phyloP scores from a whole-genome alignment of 345 rosid genomes.

The Rhodomyrtus tomentosa region DNA sequence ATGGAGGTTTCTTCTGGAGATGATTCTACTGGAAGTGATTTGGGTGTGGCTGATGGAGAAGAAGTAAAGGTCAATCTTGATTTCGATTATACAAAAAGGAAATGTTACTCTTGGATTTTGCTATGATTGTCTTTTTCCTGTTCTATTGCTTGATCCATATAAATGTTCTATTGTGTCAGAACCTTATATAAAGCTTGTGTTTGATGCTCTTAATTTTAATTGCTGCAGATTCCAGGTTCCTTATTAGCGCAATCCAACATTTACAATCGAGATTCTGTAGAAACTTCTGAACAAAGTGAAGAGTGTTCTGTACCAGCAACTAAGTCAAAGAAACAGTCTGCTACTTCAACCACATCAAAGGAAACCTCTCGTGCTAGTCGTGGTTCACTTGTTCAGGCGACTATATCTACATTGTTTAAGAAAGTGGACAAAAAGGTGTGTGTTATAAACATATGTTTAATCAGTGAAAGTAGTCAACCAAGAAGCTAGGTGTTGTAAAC shows the following conservation, averaged over 20 bases:
- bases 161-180: background rate
- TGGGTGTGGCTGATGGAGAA: slow-evolving; percentile 18
- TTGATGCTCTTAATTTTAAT: background rate
- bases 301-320: slow-evolving; percentile 8
- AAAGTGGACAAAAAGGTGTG: slow-evolving; percentile 58
- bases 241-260: background rate
- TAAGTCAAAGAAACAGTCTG: slow-evolving; percentile 13
- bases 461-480: background rate
- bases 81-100: slow-evolving; percentile 4
- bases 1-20: slow-evolving; percentile 51
- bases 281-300: background rate
- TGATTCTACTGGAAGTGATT: slow-evolving; percentile 32
- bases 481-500: background rate
- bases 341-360: slow-evolving; percentile 17
- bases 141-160: background rate
- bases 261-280: slow-evolving; percentile 1
- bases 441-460: background rate
- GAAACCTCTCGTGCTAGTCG: slow-evolving; percentile 15
- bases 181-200: background rate
- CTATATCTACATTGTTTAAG: slow-evolving; percentile 63
- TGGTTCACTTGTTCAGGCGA: slow-evolving; percentile 64
- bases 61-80: slow-evolving; percentile 26
- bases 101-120: background rate
- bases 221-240: slow-evolving; percentile 15
- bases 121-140: background rate